These are phyloP conservation scores for Macrolepiota albuminosa DNA, from an alignment of 768 basidiomycete genomes.

Conservation along the genomic window DNA sequence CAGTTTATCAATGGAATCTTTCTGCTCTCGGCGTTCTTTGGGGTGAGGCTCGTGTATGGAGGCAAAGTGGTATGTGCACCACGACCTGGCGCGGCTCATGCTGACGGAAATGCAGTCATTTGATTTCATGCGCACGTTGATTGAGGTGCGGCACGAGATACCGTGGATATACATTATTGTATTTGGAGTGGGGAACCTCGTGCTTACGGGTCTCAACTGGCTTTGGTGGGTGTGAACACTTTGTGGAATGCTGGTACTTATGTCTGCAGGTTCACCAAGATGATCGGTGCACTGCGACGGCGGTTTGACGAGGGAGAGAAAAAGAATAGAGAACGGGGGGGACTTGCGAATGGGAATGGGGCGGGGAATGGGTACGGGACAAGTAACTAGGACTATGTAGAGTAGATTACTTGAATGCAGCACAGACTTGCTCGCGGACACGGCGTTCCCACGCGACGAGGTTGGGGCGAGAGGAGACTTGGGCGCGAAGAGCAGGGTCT, in stretches of 20 bases:
- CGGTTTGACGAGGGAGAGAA: slow-evolving; percentile 38
- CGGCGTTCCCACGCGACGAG: slow-evolving; percentile 78
- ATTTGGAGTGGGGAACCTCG: slow-evolving; percentile 55
- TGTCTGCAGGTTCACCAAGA: slow-evolving; percentile 61
- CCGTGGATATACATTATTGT: slow-evolving; percentile 44
- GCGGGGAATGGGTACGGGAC: slow-evolving; percentile 4
- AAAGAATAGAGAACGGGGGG: slow-evolving; percentile 9
- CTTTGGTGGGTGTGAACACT: slow-evolving; percentile 53
- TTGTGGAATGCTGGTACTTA: background rate
- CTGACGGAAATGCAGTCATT: slow-evolving; percentile 43
- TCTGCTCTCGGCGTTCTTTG: slow-evolving; percentile 65
- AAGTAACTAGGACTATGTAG: background rate
- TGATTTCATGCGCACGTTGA: slow-evolving; percentile 59
- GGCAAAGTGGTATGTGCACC: slow-evolving; percentile 36
- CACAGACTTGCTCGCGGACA: slow-evolving; percentile 54
- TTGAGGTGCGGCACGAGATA: slow-evolving; percentile 48
- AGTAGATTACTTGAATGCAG: slow-evolving; percentile 10
- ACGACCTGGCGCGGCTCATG: too few relatives aligned
- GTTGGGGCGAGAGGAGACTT: slow-evolving; percentile 68
- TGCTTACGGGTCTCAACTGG: slow-evolving; percentile 72
- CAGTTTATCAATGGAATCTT: slow-evolving; percentile 71
- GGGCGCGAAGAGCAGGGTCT: slow-evolving; percentile 44
- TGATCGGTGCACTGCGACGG: slow-evolving; percentile 61
- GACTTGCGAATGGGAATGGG: slow-evolving; percentile 9
- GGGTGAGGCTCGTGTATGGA: slow-evolving; percentile 69